phyloP scores from a whole-genome alignment of 208 protist genomes.

The Leishmania braziliensis region DNA sequence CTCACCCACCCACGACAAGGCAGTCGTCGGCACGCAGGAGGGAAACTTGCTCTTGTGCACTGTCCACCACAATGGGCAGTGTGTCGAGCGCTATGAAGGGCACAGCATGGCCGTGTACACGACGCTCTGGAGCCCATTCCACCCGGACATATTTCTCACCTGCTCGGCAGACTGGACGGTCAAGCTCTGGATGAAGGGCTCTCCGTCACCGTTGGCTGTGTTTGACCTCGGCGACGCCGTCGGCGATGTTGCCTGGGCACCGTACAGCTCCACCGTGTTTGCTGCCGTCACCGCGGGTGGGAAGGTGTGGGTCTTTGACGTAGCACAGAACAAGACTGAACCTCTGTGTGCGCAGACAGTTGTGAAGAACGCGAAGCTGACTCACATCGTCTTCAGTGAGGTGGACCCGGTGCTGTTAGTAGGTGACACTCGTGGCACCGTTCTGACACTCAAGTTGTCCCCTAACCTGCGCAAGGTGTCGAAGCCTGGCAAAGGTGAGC shows the following conservation, averaged over 20 bases:
- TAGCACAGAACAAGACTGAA: slow-evolving; percentile 95
- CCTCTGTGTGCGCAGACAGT: slow-evolving; percentile 96
- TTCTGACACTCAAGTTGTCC: slow-evolving; percentile 95
- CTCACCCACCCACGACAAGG: slow-evolving; percentile 82
- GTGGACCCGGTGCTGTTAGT: slow-evolving; percentile 94
- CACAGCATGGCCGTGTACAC: slow-evolving; percentile 96
- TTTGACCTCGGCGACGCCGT: slow-evolving; percentile 97
- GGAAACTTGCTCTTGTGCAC: slow-evolving; percentile 95
- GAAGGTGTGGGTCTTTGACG: slow-evolving; percentile 94
- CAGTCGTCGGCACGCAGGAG: slow-evolving; percentile 97
- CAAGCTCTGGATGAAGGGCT: slow-evolving; percentile 95
- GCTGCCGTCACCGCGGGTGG: slow-evolving; percentile 96
- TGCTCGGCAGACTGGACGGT: slow-evolving; percentile 97
- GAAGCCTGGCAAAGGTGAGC: slow-evolving; percentile 83
- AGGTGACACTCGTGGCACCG: slow-evolving; percentile 95
- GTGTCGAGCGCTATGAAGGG: slow-evolving; percentile 93
- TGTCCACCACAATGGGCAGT: slow-evolving; percentile 96
- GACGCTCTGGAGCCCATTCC: slow-evolving; percentile 96
- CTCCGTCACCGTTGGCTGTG: slow-evolving; percentile 86
- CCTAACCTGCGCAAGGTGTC: slow-evolving; percentile 93
- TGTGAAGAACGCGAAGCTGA: slow-evolving; percentile 96
- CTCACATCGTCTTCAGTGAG: slow-evolving; percentile 95
- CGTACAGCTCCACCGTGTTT: slow-evolving; percentile 97
- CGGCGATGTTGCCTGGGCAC: slow-evolving; percentile 96
- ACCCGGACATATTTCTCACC: slow-evolving; percentile 95